Evolutionary conservation across 345 rosid species (phyloP), one percentile per base, ranked within the genome.

Genomic region (Gynandropsis gynandra): DNA sequence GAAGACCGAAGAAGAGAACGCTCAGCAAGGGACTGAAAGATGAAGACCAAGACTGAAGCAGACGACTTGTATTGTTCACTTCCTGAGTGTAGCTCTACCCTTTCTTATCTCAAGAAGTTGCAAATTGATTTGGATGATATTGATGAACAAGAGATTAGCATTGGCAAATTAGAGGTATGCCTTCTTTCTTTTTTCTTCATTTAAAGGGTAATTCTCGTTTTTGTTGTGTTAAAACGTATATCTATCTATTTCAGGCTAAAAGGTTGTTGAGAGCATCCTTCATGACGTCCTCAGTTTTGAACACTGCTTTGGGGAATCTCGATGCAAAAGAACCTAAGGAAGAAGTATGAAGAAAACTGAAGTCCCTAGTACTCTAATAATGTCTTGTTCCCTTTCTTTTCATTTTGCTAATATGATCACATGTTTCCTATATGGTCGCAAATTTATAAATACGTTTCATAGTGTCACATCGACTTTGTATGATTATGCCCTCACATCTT

Each of bases 221-320:
- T n/a, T n/a, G n/a, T n/a, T n/a, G n/a, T n/a, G n/a, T n/a, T n/a
- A n/a, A n/a, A n/a, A n/a, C n/a, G n/a, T n/a, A n/a, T n/a, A n/a
- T n/a, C n/a, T n/a, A 4, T 36, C 9, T 15, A 9, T 24, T 4
- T 21, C 33, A 56, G 60, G 21, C 19, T 33, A 44, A 17, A 1
- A 56, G 33, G 32, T 32, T 56, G 34, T 34, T 56, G 4, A 49
- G 43, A 41, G 50, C 64, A 49, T 47, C 62, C 29, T 58, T 58
- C 45, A 27, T 27, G 38, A 21, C 49, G 19, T 16, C 42, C 24
- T 50, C 56, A 32, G 56, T 24, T 18, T 45, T 56, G 57, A 60
- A 50, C 50, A 50, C 50, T 60, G 57, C 50, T 42, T 17, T 50
- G 1, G 42, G 57, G 42, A 42, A 50, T 13, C 18, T 50, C 56